phyloP scores from a whole-genome alignment of 257 asterid genomes.

The Oldenlandia corymbosa region DNA sequence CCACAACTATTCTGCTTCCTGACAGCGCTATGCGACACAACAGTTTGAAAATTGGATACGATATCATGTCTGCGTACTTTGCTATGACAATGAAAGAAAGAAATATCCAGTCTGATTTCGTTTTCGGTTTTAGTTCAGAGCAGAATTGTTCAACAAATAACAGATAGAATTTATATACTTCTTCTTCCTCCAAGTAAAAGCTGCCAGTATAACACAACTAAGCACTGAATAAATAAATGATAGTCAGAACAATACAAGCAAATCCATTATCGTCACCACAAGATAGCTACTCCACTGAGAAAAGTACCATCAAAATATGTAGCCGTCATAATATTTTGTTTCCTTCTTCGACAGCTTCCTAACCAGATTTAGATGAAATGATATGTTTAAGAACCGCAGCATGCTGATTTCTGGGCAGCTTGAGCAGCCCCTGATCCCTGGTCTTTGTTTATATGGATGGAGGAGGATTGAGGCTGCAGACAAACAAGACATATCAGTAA shows the following conservation, averaged over 20 bases:
- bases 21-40: too few relatives aligned
- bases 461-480: constrained; percentile 74
- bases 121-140: constrained; percentile 3
- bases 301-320: constrained; percentile 24
- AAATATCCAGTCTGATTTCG: constrained; percentile 3
- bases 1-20: too few relatives aligned
- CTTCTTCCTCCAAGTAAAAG: constrained; percentile 27
- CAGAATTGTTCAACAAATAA: constrained; percentile 5
- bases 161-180: constrained; percentile 23
- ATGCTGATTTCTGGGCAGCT: constrained; percentile 66
- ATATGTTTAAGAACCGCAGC: constrained; percentile 68
- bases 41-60: too few relatives aligned
- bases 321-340: background rate
- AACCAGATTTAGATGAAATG: constrained; percentile 22
- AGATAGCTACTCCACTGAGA: constrained; percentile 37
- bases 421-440: constrained; percentile 51
- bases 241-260: constrained; percentile 42
- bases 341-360: background rate
- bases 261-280: constrained; percentile 28
- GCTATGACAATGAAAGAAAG: background rate
- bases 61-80: too few relatives aligned
- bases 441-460: constrained; percentile 64
- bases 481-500: constrained; percentile 16
- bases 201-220: constrained; percentile 30
- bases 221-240: constrained; percentile 33